phyloP scores from a whole-genome alignment of 2,329 filamentous ascomycete genomes.

The Macroventuria anomochaeta region DNA sequence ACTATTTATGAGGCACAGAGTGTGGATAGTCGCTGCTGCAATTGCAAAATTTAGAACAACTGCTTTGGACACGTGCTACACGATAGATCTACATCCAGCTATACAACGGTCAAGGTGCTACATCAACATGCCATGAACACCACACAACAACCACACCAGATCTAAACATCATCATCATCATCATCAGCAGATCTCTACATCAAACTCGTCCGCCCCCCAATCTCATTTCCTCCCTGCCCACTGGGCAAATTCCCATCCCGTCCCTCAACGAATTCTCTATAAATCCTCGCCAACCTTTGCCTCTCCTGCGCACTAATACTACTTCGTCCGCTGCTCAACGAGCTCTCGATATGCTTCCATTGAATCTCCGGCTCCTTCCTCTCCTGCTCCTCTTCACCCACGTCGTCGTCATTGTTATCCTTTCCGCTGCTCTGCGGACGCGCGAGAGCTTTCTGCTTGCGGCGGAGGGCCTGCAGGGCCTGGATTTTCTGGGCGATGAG shows the following conservation, averaged over 20 bases:
- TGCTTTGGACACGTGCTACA: too few species aligned
- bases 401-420: slow-evolving; percentile 24
- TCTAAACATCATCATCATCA: neutral
- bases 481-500: slow-evolving; percentile 82
- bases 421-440: slow-evolving; percentile 25
- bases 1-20: too few species aligned
- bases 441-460: slow-evolving; percentile 62
- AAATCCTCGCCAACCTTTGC: slow-evolving; percentile 77
- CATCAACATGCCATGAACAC: too few species aligned
- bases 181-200: slow-evolving; percentile 65
- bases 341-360: slow-evolving; percentile 83
- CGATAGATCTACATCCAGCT: too few species aligned
- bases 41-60: too few species aligned
- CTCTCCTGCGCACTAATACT: slow-evolving; percentile 84
- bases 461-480: slow-evolving; percentile 74
- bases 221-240: slow-evolving; percentile 88
- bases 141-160: neutral
- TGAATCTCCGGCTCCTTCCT: slow-evolving; percentile 77
- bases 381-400: slow-evolving; percentile 52
- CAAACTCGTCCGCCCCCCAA: slow-evolving; percentile 89
- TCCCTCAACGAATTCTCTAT: slow-evolving; percentile 89
- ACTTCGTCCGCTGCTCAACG: slow-evolving; percentile 76
- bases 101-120: too few species aligned
- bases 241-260: slow-evolving; percentile 94
- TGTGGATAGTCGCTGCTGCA: too few species aligned